Percentiles rank a stretch among this genome's conserved stretches.
These are phyloP conservation scores for Jacaranda copaia DNA, from an alignment of 257 asterid species.

Conservation along the genomic window DNA sequence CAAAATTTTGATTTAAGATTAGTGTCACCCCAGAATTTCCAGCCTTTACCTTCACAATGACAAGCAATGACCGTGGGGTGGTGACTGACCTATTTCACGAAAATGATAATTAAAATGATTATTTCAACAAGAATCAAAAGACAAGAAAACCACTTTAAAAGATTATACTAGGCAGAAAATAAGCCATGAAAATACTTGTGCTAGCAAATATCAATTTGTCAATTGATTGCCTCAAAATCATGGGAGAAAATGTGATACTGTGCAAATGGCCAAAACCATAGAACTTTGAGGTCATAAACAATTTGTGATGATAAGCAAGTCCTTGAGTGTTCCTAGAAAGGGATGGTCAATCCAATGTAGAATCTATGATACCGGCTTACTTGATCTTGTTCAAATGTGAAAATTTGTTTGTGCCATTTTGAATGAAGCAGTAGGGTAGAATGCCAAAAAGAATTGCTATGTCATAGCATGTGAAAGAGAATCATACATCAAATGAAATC, in stretches of 20 bases:
- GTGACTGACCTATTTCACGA: slow-evolving; percentile 87
- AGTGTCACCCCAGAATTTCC: slow-evolving; percentile 96
- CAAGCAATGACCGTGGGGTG: slow-evolving; percentile 98
- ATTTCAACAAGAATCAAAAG: slow-evolving; percentile 5
- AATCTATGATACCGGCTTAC: too few species aligned
- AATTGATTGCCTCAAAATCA: not conserved
- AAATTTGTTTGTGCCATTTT: not conserved
- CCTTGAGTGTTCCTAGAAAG: too few species aligned
- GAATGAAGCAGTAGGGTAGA: not conserved
- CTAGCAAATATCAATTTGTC: not conserved
- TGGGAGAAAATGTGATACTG: too few species aligned
- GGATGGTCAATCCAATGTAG: too few species aligned
- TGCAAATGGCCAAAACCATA: too few species aligned
- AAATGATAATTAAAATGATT: slow-evolving; percentile 30
- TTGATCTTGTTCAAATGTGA: not conserved
- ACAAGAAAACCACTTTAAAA: not conserved
- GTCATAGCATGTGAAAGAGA: not conserved
- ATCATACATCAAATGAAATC: not conserved
- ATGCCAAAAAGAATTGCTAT: not conserved
- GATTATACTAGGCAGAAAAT: not conserved
- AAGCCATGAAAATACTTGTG: not conserved
- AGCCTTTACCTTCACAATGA: slow-evolving; percentile 96
- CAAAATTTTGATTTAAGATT: slow-evolving; percentile 93
- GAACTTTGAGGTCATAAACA: too few species aligned
- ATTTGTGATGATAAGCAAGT: too few species aligned